Evolutionary conservation across 2,329 filamentous ascomycete species (phyloP).

Genomic region (Acrocalymma vagum): DNA sequence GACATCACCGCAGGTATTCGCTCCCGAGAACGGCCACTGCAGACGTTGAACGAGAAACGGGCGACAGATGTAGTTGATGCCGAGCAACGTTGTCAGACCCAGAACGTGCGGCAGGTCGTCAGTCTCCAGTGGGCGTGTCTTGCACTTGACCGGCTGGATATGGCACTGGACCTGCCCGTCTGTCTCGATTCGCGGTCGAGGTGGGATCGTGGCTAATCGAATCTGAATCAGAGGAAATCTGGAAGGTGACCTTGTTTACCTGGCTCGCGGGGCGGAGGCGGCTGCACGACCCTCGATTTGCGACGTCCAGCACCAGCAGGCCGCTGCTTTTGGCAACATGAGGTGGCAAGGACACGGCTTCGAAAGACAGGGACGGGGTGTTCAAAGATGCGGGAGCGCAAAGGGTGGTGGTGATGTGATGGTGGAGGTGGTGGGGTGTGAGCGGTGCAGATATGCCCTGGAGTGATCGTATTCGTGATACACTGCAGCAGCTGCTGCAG

Average conservation of each 20-base stretch:
- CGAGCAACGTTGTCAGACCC: slow-evolving; percentile 29
- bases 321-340: slow-evolving; percentile 23
- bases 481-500: too few species aligned
- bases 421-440: slow-evolving; percentile 1
- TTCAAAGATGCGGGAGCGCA: background rate
- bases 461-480: too few species aligned
- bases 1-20: slow-evolving; percentile 29
- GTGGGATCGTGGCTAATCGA: slow-evolving; percentile 35
- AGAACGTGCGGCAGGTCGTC: slow-evolving; percentile 33
- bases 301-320: slow-evolving; percentile 18
- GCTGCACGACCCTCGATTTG: slow-evolving; percentile 28
- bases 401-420: background rate
- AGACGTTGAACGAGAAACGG: slow-evolving; percentile 24
- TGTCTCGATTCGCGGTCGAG: slow-evolving; percentile 26
- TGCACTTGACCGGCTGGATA: slow-evolving; percentile 16
- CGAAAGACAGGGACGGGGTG: background rate
- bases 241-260: slow-evolving; percentile 26
- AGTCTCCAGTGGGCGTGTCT: slow-evolving; percentile 12
- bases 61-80: slow-evolving; percentile 25
- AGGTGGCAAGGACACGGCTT: slow-evolving; percentile 13
- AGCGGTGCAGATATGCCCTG: slow-evolving; percentile 2
- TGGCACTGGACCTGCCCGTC: slow-evolving; percentile 19
- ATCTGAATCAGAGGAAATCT: slow-evolving; percentile 24
- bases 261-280: slow-evolving; percentile 26
- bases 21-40: slow-evolving; percentile 18